Evolutionary conservation across 192 early-diverging fungal species (phyloP), one percentile per base, ranked within the genome.

Genomic region (Blastocladiella britannica): DNA sequence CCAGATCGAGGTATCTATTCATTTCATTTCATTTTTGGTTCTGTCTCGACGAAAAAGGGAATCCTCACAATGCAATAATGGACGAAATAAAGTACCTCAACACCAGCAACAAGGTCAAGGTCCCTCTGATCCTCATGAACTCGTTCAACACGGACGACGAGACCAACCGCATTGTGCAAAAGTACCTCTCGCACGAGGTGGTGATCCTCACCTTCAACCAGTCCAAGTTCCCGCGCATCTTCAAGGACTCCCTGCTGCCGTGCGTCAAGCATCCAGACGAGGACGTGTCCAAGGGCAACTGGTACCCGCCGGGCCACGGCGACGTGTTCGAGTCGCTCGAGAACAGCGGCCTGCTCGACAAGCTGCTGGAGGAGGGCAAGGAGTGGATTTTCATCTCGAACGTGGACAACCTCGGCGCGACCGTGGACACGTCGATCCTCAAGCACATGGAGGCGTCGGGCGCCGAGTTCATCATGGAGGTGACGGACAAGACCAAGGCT

Each of bases 91-190:
- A 86, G 85, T 88, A 92, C 61, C 72, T 96, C 54, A 98, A 98
- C 78, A 79, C 78, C 55, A 72, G 79, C 25, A 78, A 92, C 67
- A 78, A 84, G 54, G 90, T 93, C 57, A 78, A 83, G 53, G 93
- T 98, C 7, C 95, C 95, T 4, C 82, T 96, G 62, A 93, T 98
- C 57, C 76, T 96, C 53, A 98, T 98, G 95, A 98, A 98, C 78
- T 98, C 95, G n/a, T 96, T 98, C 81, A 98, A 98, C 72, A 98
- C 95, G 4, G 93, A 98, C 68, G 84, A 85, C 18, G 95, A 98
- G 66, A 98, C 95, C 51, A 77, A 82, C 67, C 83, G 89, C 58
- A 92, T 98, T 70, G 88, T 96, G 62, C 95, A 96, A 81, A 98
- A 98, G 70, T 96, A 98, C 76, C 79, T 73, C 54, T 77, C 73